phyloP scores from a whole-genome alignment of 106 monocot species.

The Dactylorhiza incarnata region DNA sequence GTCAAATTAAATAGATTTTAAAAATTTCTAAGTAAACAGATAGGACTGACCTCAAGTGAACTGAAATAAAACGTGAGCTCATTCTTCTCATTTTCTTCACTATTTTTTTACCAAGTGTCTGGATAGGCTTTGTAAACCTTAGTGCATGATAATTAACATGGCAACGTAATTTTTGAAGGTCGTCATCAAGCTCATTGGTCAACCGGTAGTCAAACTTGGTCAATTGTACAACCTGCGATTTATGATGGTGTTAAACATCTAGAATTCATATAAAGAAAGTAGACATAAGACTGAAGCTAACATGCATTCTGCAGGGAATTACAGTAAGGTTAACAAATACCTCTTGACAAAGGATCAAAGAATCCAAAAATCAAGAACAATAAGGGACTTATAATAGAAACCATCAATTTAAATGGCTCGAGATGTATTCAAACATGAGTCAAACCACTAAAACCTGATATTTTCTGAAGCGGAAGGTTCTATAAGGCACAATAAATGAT shows the following conservation, averaged over 20 bases:
- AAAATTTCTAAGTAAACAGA: background rate
- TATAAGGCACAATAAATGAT: background rate
- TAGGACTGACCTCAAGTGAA: constrained; percentile 68
- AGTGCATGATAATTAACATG: constrained; percentile 79
- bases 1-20: background rate
- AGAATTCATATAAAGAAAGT: background rate
- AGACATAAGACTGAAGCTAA: background rate
- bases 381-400: background rate
- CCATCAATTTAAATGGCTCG: background rate
- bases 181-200: constrained; percentile 60
- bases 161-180: constrained; percentile 82
- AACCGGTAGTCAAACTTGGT: constrained; percentile 91
- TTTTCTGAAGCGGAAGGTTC: background rate
- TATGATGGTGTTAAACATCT: constrained; percentile 3
- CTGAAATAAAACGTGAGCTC: constrained; percentile 62
- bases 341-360: background rate
- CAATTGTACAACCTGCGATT: constrained; percentile 72
- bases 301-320: background rate
- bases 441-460: background rate
- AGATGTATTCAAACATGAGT: background rate
- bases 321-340: background rate
- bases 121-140: constrained; percentile 58
- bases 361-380: background rate
- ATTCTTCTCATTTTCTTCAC: constrained; percentile 56
- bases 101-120: constrained; percentile 44